phyloP scores from a whole-genome alignment of 495 filamentous ascomycete species.

The Penicillium flavigenum region DNA sequence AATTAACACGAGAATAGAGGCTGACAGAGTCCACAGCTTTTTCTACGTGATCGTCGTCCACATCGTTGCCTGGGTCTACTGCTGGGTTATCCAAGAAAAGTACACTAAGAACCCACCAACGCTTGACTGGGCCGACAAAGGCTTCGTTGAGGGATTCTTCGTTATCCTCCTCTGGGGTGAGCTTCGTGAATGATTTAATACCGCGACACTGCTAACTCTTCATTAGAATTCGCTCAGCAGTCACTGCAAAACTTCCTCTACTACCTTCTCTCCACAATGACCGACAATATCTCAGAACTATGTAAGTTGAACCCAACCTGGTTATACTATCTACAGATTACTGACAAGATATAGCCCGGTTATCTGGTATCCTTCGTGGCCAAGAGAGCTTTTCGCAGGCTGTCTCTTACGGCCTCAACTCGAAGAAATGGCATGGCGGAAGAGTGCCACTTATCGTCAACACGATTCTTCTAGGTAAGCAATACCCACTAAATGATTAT shows the following conservation, averaged over 20 bases:
- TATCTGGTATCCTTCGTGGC: constrained; percentile 57
- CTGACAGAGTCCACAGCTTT: constrained; percentile 28
- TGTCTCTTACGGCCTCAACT: constrained; percentile 57
- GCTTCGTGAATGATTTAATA: not conserved
- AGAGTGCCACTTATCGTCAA: constrained; percentile 51
- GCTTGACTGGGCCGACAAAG: constrained; percentile 44
- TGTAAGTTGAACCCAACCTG: constrained; percentile 28
- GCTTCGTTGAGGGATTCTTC: constrained; percentile 47
- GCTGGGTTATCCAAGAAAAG: constrained; percentile 50
- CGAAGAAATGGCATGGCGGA: constrained; percentile 46
- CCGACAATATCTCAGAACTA: constrained; percentile 55
- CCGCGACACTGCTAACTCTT: not conserved
- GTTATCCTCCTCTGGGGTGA: constrained; percentile 47
- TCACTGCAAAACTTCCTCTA: constrained; percentile 53
- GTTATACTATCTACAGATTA: constrained; percentile 15
- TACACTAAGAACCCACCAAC: constrained; percentile 44
- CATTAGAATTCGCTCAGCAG: constrained; percentile 43
- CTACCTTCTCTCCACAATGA: constrained; percentile 59
- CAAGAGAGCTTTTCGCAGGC: constrained; percentile 63
- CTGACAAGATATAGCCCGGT: constrained; percentile 41
- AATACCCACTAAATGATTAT: not conserved
- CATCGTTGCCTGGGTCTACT: constrained; percentile 46
- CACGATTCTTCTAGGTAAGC: constrained; percentile 48
- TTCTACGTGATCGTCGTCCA: constrained; percentile 45
- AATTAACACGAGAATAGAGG: not conserved